phyloP scores from a whole-genome alignment of 176 grass and related monocot genomes.

The Aegilops bicornis region DNA sequence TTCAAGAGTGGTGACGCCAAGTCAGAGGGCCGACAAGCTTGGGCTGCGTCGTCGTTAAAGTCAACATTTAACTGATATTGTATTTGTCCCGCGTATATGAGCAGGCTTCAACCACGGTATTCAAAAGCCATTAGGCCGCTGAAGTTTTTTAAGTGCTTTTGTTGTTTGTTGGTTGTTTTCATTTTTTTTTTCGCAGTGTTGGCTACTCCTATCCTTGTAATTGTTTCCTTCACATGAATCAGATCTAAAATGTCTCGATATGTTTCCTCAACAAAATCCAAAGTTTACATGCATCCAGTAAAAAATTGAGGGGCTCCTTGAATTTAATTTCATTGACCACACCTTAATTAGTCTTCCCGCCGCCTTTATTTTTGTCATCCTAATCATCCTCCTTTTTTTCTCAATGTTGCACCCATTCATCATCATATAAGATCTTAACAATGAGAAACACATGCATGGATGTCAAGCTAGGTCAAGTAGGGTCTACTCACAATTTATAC shows the following conservation, averaged over 20 bases:
- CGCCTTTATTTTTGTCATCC: too few relatives aligned
- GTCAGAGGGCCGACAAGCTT: neutral
- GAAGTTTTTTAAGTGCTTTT: neutral
- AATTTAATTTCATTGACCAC: too few relatives aligned
- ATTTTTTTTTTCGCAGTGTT: neutral
- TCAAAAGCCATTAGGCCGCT: neutral
- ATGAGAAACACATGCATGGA: neutral
- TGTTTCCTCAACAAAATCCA: too few relatives aligned
- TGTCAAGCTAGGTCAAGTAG: neutral
- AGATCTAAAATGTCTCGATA: neutral
- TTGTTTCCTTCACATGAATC: conserved; percentile 5
- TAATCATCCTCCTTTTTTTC: too few relatives aligned
- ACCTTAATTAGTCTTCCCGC: too few relatives aligned
- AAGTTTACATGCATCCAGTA: too few relatives aligned
- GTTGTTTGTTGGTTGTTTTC: neutral
- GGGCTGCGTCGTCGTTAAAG: neutral
- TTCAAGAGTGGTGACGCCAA: neutral
- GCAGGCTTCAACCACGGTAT: neutral
- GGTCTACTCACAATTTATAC: neutral
- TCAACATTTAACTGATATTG: neutral
- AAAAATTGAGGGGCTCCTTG: too few relatives aligned
- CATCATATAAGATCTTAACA: neutral
- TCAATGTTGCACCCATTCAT: neutral
- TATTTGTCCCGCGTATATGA: neutral
- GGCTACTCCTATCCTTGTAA: neutral